Percentiles rank a stretch among this genome's conserved stretches.
Evolutionary conservation across 208 protist genomes (phyloP).

Genomic region (Naegleria gruberi): DNA sequence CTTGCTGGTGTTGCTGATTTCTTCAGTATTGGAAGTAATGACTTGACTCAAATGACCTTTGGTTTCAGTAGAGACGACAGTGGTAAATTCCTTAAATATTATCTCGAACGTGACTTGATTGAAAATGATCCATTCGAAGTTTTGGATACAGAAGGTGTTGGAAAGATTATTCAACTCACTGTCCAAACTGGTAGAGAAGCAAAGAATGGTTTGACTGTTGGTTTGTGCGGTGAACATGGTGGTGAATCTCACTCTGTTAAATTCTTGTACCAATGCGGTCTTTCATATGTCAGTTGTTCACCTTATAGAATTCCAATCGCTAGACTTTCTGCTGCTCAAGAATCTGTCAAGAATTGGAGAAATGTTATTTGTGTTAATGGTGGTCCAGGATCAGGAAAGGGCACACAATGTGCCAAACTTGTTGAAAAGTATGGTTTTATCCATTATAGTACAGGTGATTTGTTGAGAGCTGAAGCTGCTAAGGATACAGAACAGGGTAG

Average conservation of each 20-base stretch:
- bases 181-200: conserved; percentile 63
- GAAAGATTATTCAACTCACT: conserved; percentile 71
- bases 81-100: conserved; percentile 77
- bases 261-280: conserved; percentile 75
- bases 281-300: conserved; percentile 88
- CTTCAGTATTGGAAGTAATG: conserved; percentile 93
- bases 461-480: conserved; percentile 12
- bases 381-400: conserved; percentile 74
- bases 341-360: not conserved
- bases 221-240: conserved; percentile 88
- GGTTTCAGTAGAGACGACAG: conserved; percentile 90
- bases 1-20: conserved; percentile 81
- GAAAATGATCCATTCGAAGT: conserved; percentile 81
- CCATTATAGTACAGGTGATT: conserved; percentile 38
- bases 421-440: conserved; percentile 62
- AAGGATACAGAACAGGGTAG: not conserved
- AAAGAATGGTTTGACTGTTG: conserved; percentile 69
- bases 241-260: conserved; percentile 80
- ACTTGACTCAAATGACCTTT: conserved; percentile 90
- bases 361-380: not conserved
- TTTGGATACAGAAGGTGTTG: conserved; percentile 81
- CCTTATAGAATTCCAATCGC: conserved; percentile 86
- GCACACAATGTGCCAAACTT: conserved; percentile 67
- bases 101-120: conserved; percentile 77
- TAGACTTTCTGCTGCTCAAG: conserved; percentile 77